phyloP scores from a whole-genome alignment of 2,329 filamentous ascomycete species.

The Ophiobolus disseminans region DNA sequence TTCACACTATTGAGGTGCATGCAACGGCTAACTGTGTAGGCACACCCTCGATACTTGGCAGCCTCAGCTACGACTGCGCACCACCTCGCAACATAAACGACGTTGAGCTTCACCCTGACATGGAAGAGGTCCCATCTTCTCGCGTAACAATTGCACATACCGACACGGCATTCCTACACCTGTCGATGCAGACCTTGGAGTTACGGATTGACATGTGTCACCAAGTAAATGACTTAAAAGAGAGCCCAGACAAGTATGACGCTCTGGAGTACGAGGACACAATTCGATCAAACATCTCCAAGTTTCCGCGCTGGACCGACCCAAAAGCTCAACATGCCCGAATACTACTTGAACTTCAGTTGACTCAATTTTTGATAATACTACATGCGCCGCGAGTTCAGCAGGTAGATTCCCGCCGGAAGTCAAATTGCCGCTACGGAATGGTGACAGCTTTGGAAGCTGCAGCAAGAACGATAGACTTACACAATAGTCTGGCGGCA shows the following conservation, averaged over 20 bases:
- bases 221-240: conserved; percentile 13
- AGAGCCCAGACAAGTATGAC: neutral
- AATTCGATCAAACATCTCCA: conserved; percentile 11
- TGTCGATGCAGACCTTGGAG: conserved; percentile 7
- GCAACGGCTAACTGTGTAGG: conserved; percentile 44
- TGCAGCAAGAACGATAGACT: conserved; percentile 14
- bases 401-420: neutral
- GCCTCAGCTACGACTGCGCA: conserved; percentile 55
- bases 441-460: conserved; percentile 18
- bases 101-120: conserved; percentile 47
- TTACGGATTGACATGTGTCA: conserved; percentile 19
- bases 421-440: conserved; percentile 11
- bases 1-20: neutral
- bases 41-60: conserved; percentile 52
- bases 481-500: conserved; percentile 20
- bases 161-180: conserved; percentile 26
- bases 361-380: conserved; percentile 36
- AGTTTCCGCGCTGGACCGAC: conserved; percentile 20
- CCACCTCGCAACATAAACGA: conserved; percentile 59
- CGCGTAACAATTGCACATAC: conserved; percentile 25
- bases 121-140: conserved; percentile 17
- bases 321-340: conserved; percentile 15
- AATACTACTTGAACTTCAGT: conserved; percentile 32
- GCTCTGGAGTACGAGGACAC: conserved; percentile 15
- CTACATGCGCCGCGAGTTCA: conserved; percentile 23